Evolutionary conservation across 1,139 yeast genomes (phyloP).

Genomic region (Schizosaccharomyces versatilis): DNA sequence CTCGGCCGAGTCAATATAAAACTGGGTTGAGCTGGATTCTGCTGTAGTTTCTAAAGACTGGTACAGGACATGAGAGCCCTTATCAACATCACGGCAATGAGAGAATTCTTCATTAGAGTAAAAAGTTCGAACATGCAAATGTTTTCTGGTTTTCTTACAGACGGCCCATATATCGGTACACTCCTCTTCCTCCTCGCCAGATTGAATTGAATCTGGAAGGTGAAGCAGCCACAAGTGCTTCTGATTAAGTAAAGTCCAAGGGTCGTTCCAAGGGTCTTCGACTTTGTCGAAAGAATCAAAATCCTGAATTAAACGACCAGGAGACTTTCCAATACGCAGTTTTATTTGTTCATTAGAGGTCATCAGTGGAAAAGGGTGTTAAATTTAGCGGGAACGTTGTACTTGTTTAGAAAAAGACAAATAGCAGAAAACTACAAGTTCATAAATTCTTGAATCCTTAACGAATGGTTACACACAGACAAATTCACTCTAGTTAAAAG

Average conservation of each 20-base stretch:
- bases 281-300: not conserved
- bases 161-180: not conserved
- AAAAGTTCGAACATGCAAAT: not conserved
- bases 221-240: not conserved
- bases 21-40: too few relatives aligned
- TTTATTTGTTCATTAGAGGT: too few relatives aligned
- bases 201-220: not conserved
- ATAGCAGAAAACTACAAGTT: too few relatives aligned
- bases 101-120: too few relatives aligned
- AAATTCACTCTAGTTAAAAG: too few relatives aligned
- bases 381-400: too few relatives aligned
- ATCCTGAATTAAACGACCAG: not conserved
- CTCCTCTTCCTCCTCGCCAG: not conserved
- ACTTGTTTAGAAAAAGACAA: too few relatives aligned
- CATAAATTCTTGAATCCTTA: too few relatives aligned
- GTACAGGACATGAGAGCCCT: not conserved
- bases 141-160: constrained; percentile 1
- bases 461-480: too few relatives aligned
- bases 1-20: not conserved
- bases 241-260: not conserved
- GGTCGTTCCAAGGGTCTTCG: not conserved
- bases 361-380: too few relatives aligned
- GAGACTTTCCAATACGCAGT: not conserved
- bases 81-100: not conserved
- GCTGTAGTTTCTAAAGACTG: not conserved